These are phyloP conservation scores for Solanum chmielewskii DNA, from an alignment of 257 asterid genomes.

Conservation along the genomic window DNA sequence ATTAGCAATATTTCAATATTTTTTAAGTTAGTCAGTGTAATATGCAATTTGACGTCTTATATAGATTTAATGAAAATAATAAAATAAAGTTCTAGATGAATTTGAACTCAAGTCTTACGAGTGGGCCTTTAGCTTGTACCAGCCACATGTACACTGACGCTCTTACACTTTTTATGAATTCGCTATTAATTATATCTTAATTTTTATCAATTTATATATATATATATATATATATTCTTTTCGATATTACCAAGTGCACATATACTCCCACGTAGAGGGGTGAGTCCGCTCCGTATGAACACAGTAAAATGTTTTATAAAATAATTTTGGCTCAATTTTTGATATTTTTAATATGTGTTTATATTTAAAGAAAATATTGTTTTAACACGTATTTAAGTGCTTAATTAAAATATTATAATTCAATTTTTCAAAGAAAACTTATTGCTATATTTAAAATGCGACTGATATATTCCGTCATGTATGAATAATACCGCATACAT, in stretches of 20 bases:
- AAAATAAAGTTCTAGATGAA: no score
- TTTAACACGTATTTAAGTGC: not conserved
- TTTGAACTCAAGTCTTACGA: no score
- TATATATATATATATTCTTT: no score
- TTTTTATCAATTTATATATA: no score
- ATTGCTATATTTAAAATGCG: not conserved
- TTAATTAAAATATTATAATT: not conserved
- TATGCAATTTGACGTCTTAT: not conserved
- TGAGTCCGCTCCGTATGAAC: not conserved
- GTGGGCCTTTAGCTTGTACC: no score
- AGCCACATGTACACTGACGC: no score
- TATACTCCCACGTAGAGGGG: no score
- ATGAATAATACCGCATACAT: not conserved
- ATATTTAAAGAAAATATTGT: not conserved
- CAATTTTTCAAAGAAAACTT: not conserved
- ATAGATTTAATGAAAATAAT: no score
- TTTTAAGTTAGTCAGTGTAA: not conserved
- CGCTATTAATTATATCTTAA: not conserved
- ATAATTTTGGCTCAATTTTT: not conserved
- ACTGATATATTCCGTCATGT: not conserved
- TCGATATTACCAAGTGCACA: rapidly evolving
- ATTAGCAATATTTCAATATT: not conserved
- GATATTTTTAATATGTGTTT: no score
- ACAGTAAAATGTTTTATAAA: not conserved
- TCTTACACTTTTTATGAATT: no score